Evolutionary conservation across 2,329 filamentous ascomycete species (phyloP), one percentile per base, ranked within the genome.

Genomic region (Penicillium palitans): DNA sequence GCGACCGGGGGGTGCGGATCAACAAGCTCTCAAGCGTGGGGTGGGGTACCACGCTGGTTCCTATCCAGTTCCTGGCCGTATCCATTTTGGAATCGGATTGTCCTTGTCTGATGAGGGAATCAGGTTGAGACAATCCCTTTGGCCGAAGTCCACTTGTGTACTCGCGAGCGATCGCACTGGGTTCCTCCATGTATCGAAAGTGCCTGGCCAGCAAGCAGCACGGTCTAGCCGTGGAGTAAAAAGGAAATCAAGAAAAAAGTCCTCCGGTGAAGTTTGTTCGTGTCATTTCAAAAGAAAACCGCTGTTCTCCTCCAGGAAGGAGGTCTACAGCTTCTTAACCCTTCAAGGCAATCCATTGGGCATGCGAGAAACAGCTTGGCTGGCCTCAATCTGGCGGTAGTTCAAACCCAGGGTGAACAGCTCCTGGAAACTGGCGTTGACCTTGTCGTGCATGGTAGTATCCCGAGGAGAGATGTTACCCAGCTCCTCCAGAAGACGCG

Each of bases 391-490:
- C 49, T 73, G 75, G 44, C 76, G 76, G 66, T 75, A 78, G 66
- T 73, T 76, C 63, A 78, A 56, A 31, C 75, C 75, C 45, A 78
- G 68, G 17, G 76, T 78, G 59, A 74, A 76, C 41, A 78, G 66
- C 51, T 78, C 76, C 69, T 78, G 76, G 49, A 78, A 69, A 59
- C 74, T 74, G 51, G 76, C 75, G 67, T 78, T 78, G 59, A 76
- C 75, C 66, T 76, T 76, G 57, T 78, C 76, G 50, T 78, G 76
- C 67, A 76, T 72, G 24, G 71, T 67, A 12, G 71, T 71, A 58
- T 78, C 74, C 68, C 75, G 71, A 4, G 76, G 76, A 17, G 67
- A 73, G 64, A 77, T 76, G 53, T 68, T 72, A 59, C 63, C 64
- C 10, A 78, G 64, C 49, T 78, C 74, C 58, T 76, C 72, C 19